Percentiles rank a stretch among this genome's conserved stretches.
Evolutionary conservation across 2,329 filamentous ascomycete genomes (phyloP).

Genomic region (Alternaria arborescens): DNA sequence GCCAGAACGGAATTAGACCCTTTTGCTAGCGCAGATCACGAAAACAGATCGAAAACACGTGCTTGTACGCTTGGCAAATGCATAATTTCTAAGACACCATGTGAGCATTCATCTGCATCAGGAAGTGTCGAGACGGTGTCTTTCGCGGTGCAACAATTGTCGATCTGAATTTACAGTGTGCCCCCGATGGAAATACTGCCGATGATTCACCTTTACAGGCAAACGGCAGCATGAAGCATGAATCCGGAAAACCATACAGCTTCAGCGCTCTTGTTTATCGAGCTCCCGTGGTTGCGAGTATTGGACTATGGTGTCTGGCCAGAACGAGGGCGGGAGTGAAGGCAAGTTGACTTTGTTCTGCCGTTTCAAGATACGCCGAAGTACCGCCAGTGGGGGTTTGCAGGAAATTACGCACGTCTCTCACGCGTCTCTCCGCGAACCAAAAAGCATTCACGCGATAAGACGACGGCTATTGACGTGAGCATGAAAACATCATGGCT

Average conservation of each 20-base stretch:
- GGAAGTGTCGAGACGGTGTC: constrained; percentile 2
- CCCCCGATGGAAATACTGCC: not conserved
- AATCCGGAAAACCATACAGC: not conserved
- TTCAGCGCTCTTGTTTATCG: not conserved
- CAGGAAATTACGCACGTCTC: constrained; percentile 9
- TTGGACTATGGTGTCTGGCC: not conserved
- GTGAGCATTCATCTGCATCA: not conserved
- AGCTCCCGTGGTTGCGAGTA: not conserved
- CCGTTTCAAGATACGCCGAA: constrained; percentile 1
- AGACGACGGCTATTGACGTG: not conserved
- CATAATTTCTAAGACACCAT: not conserved
- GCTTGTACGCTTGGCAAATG: constrained; percentile 1
- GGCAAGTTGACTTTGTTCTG: not conserved
- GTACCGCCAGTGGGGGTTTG: constrained; percentile 4
- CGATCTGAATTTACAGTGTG: constrained; percentile 4
- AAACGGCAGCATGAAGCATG: not conserved
- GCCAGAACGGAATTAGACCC: not conserved
- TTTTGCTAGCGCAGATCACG: constrained; percentile 6
- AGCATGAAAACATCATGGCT: not conserved
- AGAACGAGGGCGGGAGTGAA: not conserved
- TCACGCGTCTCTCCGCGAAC: constrained; percentile 2
- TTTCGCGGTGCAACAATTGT: not conserved
- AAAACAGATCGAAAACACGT: constrained; percentile 3
- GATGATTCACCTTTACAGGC: not conserved
- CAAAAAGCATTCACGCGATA: constrained; percentile 6